Percentiles rank a stretch among this genome's conserved stretches.
phyloP scores from a whole-genome alignment of 129 eudicot species.

The Glebionis coronaria region DNA sequence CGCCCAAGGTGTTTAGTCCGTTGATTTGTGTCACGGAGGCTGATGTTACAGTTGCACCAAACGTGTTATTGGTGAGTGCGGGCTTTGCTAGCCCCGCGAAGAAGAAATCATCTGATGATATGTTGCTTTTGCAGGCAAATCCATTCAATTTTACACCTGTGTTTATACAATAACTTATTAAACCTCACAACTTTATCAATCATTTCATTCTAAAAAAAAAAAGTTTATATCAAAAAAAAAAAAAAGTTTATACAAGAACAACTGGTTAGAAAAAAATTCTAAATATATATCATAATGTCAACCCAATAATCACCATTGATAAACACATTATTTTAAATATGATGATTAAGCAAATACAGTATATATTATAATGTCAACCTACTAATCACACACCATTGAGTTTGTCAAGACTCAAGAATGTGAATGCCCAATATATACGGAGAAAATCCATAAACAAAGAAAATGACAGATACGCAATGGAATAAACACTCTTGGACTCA shows the following conservation, averaged over 20 bases:
- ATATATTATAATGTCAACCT: too few relatives aligned
- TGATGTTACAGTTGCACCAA: conserved; percentile 47
- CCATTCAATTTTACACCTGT: conserved; percentile 62
- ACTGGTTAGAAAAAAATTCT: too few relatives aligned
- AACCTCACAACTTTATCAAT: neutral
- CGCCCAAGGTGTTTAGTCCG: conserved; percentile 78
- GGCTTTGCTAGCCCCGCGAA: conserved; percentile 50
- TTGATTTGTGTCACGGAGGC: conserved; percentile 56
- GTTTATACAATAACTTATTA: neutral
- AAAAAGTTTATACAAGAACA: too few relatives aligned
- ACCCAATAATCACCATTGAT: too few relatives aligned
- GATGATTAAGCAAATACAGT: too few relatives aligned
- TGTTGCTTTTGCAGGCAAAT: conserved; percentile 53
- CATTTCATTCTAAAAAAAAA: neutral
- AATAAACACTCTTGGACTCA: neutral
- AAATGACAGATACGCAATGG: neutral
- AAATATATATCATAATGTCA: too few relatives aligned
- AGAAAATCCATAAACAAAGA: neutral
- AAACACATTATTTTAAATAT: too few relatives aligned
- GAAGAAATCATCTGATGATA: conserved; percentile 61
- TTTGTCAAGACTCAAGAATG: too few relatives aligned
- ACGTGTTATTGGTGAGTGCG: conserved; percentile 51
- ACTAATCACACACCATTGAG: too few relatives aligned
- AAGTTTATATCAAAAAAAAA: too few relatives aligned
- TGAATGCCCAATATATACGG: neutral